Evolutionary conservation across 2,329 filamentous ascomycete genomes (phyloP), one percentile per base, ranked within the genome.

Genomic region (Rutstroemia sp.): DNA sequence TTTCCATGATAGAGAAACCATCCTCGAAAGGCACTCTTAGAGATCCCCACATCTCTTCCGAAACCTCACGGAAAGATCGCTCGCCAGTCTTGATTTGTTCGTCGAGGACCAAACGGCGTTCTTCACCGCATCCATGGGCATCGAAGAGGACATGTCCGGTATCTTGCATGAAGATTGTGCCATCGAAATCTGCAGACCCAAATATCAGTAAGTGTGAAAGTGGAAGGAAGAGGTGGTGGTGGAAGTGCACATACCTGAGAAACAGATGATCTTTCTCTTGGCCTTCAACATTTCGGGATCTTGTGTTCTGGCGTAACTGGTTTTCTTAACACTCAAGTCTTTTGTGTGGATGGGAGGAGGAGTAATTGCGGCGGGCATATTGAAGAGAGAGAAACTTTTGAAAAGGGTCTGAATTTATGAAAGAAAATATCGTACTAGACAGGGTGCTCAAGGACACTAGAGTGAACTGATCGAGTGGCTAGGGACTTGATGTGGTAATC

Each of bases 81-180:
- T 84, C 80, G 66, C 84, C 84, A 4, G 71, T 75, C 64, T 83
- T 81, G 70, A 87, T 84, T 64, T 87, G 81, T 58, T 79, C 73
- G 58, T 87, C 83, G 51, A 87, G 78, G 42, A 77, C 64, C 56
- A 78, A 71, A 50, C 83, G 78, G 57, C 75, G 74, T 59, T 78
- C 73, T 21, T 74, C 71, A 27, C 84, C 84, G 69, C 83, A 86
- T 51, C 84, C 83, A 61, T 83, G 78, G 63, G 75, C 75, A 67
- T 87, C 83, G 70, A 87, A 85, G 50, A 88, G 79, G 61, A 87
- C 78, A 67, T 87, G 84, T 46, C 85, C 85, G 1, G 81, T 86
- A 63, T 86, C 82, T 75, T 86, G 82, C 77, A 84, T 84, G 74
- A 86, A 86, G 60, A 88, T 88, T 4, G 84, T 87, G 60, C 84